Percentiles rank a stretch among this genome's conserved stretches.
These are phyloP conservation scores for Trebouxia sp. DNA, from an alignment of 139 green algal genomes.

Conservation along the genomic window DNA sequence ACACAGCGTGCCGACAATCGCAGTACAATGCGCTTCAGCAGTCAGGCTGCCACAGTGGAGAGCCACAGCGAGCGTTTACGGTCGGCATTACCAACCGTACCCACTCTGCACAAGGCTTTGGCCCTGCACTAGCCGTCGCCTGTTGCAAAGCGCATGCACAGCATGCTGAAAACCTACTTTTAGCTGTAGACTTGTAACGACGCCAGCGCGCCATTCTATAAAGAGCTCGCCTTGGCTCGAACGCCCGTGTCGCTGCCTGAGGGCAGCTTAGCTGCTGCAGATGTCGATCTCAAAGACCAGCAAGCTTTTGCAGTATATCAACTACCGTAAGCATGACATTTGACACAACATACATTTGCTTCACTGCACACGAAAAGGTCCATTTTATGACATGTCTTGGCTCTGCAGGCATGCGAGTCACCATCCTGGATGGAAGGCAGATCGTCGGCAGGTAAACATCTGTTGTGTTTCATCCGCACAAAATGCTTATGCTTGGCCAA, in stretches of 20 bases:
- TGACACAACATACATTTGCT: no score
- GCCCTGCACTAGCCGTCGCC: neutral
- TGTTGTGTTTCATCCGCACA: neutral
- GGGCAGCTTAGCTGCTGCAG: slow-evolving; percentile 11
- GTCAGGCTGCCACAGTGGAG: no score
- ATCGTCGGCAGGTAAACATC: slow-evolving; percentile 85
- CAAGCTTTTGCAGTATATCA: slow-evolving; percentile 98
- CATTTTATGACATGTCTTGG: no score
- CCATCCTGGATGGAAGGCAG: slow-evolving; percentile 82
- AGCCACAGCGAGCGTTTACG: neutral
- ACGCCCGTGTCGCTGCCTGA: neutral
- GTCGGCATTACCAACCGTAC: neutral
- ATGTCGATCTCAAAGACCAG: slow-evolving; percentile 61
- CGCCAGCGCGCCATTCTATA: neutral
- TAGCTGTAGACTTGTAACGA: neutral
- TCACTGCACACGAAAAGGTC: no score
- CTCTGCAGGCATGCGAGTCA: slow-evolving; percentile 90
- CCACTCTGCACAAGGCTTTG: neutral
- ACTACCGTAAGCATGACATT: slow-evolving; percentile 84
- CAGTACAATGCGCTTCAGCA: no score
- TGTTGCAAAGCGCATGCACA: neutral
- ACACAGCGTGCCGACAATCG: no score
- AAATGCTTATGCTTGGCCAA: neutral
- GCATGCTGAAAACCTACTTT: no score
- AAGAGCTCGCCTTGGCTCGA: neutral